Conservation (phyloP, 352 stramenopile genomes). For the Aphanomyces astaci region DNA sequence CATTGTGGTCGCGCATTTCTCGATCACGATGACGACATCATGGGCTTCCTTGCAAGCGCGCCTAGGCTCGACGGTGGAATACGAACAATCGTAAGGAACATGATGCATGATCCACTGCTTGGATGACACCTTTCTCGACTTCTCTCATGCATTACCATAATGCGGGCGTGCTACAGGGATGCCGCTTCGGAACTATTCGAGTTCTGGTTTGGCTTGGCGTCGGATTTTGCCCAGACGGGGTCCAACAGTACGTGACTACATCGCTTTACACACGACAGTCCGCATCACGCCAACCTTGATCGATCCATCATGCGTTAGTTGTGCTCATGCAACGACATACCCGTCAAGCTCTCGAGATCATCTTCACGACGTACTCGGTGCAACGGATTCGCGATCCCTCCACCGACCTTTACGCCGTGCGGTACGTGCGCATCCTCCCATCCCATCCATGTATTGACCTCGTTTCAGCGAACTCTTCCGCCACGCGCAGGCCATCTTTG, state of each 20-base stretch:
- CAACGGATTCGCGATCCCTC: conserved; percentile 5
- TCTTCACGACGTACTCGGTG: not conserved
- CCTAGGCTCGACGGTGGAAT: conserved; percentile 3
- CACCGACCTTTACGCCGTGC: conserved; percentile 14
- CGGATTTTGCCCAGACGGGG: conserved; percentile 1
- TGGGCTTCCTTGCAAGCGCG: not conserved
- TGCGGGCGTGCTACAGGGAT: no score
- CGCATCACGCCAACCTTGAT: not conserved
- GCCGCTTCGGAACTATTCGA: not conserved
- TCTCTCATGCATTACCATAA: no score
- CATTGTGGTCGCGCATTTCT: not conserved
- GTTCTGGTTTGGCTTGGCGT: not conserved
- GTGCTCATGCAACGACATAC: conserved; percentile 2
- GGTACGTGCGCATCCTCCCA: not conserved
- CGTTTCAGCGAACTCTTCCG: conserved; percentile 2
- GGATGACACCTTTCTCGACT: not conserved
- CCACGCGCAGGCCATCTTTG: conserved; percentile 10
- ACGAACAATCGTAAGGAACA: conserved; percentile 3
- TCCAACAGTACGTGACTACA: not conserved
- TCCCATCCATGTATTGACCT: not conserved
- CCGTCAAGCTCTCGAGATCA: conserved; percentile 2
- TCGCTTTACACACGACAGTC: not conserved
- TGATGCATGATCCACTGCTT: not conserved
- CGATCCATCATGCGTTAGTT: not conserved
- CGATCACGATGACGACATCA: not conserved